A percentile compares a stretch with the other conserved stretches of the same genome.
These are phyloP conservation scores for Cyathus striatus DNA, from an alignment of 768 basidiomycete genomes.

Conservation along the genomic window DNA sequence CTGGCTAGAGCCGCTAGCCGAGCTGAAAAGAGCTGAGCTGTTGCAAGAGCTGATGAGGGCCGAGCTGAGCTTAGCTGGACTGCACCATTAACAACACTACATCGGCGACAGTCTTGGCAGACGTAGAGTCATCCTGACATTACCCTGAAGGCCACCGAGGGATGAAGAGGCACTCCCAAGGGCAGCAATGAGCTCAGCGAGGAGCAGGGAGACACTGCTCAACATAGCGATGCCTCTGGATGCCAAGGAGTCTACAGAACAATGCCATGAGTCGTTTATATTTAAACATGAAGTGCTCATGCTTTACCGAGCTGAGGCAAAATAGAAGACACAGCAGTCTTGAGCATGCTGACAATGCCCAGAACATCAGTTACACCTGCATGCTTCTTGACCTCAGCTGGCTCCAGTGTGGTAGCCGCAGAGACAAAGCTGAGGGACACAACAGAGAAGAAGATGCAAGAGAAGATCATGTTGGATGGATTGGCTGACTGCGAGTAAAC, in stretches of 20 bases:
- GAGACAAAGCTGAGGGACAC: neutral
- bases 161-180: neutral
- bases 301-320: constrained; percentile 1
- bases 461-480: neutral
- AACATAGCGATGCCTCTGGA: neutral
- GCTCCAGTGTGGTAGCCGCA: neutral
- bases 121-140: neutral
- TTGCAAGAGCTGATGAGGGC: too few species aligned
- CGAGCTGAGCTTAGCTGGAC: too few species aligned
- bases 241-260: too few species aligned
- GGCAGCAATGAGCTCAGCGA: neutral
- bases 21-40: too few species aligned
- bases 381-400: neutral
- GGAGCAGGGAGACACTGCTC: neutral
- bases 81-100: too few species aligned
- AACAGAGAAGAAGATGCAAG: constrained; percentile 1
- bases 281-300: too few species aligned
- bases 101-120: too few species aligned
- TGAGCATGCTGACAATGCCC: neutral
- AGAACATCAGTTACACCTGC: neutral
- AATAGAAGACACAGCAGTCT: neutral
- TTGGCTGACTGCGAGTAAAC: too few species aligned
- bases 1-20: too few species aligned
- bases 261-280: too few species aligned
- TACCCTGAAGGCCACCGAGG: constrained; percentile 5